Evolutionary conservation across 495 filamentous ascomycete species (phyloP).

Genomic region (Hypoxylon trugodes): DNA sequence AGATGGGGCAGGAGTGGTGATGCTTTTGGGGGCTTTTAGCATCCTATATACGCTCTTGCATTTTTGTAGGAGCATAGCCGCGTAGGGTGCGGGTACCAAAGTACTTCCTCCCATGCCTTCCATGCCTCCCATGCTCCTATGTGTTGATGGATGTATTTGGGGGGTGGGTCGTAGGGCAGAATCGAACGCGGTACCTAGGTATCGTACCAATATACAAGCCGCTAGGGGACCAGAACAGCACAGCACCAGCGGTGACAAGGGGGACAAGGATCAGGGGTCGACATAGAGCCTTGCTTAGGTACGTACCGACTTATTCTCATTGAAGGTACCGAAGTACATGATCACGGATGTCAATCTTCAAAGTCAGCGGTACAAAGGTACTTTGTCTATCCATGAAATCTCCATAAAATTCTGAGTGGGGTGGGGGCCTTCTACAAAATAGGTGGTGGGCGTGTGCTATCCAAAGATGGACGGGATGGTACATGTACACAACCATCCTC

Average conservation of each 20-base stretch:
- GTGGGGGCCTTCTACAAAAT: too few relatives aligned
- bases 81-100: constrained; percentile 32
- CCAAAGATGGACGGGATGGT: too few relatives aligned
- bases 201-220: too few relatives aligned
- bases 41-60: constrained; percentile 39
- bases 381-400: too few relatives aligned
- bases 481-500: too few relatives aligned
- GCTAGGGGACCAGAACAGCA: too few relatives aligned
- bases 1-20: constrained; percentile 44
- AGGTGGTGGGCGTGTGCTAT: too few relatives aligned
- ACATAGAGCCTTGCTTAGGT: constrained; percentile 11
- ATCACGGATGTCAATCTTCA: too few relatives aligned
- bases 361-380: too few relatives aligned
- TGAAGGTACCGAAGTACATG: neutral
- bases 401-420: too few relatives aligned
- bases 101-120: too few relatives aligned
- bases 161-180: constrained; percentile 40
- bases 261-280: constrained; percentile 7
- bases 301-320: constrained; percentile 9
- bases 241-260: neutral
- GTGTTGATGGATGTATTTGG: constrained; percentile 5
- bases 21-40: constrained; percentile 44
- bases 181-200: constrained; percentile 14
- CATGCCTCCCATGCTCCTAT: constrained; percentile 2
- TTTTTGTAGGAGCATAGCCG: constrained; percentile 26